These are phyloP conservation scores for Blepharisma stoltei DNA, from an alignment of 73 alveolate genomes.

Conservation along the genomic window DNA sequence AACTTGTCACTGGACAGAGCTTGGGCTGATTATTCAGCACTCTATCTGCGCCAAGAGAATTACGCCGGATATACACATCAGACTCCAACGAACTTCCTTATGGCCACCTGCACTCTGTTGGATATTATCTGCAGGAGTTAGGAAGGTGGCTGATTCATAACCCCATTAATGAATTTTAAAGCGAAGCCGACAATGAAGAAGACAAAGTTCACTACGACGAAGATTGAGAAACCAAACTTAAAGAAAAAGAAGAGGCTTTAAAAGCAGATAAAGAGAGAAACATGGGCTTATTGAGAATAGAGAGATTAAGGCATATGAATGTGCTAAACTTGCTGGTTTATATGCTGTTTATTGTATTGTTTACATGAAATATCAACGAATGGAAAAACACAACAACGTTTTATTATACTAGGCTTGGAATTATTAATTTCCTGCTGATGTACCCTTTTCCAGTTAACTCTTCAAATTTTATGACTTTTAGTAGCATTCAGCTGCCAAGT, in stretches of 20 bases:
- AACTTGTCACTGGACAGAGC: too few relatives aligned
- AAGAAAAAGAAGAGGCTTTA: conserved; percentile 9
- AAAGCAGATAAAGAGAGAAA: not conserved
- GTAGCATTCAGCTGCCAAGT: not conserved
- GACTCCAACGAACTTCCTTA: too few relatives aligned
- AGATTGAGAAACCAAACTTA: not conserved
- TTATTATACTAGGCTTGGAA: not conserved
- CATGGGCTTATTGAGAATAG: not conserved
- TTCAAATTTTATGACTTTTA: not conserved
- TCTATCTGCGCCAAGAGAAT: too few relatives aligned
- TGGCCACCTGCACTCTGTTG: too few relatives aligned
- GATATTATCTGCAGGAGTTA: too few relatives aligned
- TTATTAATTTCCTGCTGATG: not conserved
- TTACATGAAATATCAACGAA: not conserved
- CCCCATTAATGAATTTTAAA: too few relatives aligned
- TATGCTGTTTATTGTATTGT: not conserved
- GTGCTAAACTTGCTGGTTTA: not conserved
- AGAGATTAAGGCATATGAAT: not conserved
- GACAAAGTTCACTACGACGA: not conserved
- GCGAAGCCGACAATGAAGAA: not conserved
- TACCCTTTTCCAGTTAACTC: not conserved
- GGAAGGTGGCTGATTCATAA: too few relatives aligned
- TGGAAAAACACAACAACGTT: not conserved
- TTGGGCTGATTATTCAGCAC: too few relatives aligned
- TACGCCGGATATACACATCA: too few relatives aligned